These are phyloP conservation scores for Amylocystis lapponica DNA, from an alignment of 768 basidiomycete genomes.

Conservation along the genomic window DNA sequence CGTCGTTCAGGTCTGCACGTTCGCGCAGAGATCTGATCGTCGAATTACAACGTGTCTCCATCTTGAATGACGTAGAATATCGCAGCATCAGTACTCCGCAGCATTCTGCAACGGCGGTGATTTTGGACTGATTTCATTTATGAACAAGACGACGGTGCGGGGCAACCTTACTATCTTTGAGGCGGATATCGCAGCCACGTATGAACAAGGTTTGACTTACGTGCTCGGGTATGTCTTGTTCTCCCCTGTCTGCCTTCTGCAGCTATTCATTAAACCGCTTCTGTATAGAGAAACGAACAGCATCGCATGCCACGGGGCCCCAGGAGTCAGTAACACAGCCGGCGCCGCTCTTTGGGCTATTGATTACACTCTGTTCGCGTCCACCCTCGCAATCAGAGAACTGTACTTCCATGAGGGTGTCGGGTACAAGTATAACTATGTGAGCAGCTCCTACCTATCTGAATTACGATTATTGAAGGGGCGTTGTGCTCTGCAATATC, in stretches of 20 bases:
- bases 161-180: constrained; percentile 47
- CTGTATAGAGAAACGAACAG: constrained; percentile 26
- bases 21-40: background rate
- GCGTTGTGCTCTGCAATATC: too few species aligned
- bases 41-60: background rate
- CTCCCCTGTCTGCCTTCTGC: background rate
- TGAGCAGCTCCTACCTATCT: constrained; percentile 16
- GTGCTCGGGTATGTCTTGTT: constrained; percentile 41
- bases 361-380: constrained; percentile 58
- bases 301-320: constrained; percentile 35
- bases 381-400: constrained; percentile 47
- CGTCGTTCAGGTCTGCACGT: constrained; percentile 19
- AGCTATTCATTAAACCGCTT: background rate
- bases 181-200: constrained; percentile 49
- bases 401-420: constrained; percentile 63
- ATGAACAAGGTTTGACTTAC: constrained; percentile 43
- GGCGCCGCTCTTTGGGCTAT: constrained; percentile 65
- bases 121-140: constrained; percentile 54
- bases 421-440: constrained; percentile 68
- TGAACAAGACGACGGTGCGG: constrained; percentile 55
- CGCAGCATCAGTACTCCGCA: constrained; percentile 49
- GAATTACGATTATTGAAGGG: background rate
- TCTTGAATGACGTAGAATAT: constrained; percentile 34
- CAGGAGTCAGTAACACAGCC: constrained; percentile 62
- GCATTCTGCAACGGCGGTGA: constrained; percentile 53